Conservation (phyloP, 148 eudicot species). For the Rhododendron ferrugineum region DNA sequence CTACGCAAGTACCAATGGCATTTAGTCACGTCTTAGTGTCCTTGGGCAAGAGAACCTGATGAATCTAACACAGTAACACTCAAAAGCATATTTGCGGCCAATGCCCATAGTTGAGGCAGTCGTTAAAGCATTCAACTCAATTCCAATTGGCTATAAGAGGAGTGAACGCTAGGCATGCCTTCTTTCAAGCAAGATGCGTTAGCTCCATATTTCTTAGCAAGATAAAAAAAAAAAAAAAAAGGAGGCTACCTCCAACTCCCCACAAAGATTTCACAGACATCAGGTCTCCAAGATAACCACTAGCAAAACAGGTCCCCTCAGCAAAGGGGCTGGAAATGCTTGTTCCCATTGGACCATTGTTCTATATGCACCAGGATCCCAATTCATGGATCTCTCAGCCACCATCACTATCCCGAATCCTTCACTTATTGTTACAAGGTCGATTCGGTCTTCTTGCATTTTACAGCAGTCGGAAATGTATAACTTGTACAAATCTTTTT, state of each 20-base stretch:
- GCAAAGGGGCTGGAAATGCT: neutral
- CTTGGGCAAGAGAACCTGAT: neutral
- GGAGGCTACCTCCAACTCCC: neutral
- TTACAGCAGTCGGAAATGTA: neutral
- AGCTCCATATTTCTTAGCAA: neutral
- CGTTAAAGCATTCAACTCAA: neutral
- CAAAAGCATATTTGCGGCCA: neutral
- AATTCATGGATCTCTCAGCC: neutral
- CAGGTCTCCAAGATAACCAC: neutral
- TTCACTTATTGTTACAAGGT: neutral
- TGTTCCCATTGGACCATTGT: neutral
- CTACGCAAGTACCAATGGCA: neutral
- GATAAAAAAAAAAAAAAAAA: neutral
- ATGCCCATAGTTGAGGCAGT: neutral
- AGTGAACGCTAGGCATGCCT: neutral
- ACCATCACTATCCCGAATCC: neutral
- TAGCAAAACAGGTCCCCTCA: neutral
- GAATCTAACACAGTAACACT: neutral
- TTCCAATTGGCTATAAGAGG: neutral
- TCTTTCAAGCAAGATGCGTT: neutral
- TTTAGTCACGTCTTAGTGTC: neutral
- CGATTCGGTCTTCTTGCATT: neutral
- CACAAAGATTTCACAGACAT: neutral
- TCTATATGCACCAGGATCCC: neutral
- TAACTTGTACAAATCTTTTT: neutral